These are phyloP conservation scores for Pestalotiopsis sp. DNA, from an alignment of 2,329 filamentous ascomycete species.

Conservation along the genomic window DNA sequence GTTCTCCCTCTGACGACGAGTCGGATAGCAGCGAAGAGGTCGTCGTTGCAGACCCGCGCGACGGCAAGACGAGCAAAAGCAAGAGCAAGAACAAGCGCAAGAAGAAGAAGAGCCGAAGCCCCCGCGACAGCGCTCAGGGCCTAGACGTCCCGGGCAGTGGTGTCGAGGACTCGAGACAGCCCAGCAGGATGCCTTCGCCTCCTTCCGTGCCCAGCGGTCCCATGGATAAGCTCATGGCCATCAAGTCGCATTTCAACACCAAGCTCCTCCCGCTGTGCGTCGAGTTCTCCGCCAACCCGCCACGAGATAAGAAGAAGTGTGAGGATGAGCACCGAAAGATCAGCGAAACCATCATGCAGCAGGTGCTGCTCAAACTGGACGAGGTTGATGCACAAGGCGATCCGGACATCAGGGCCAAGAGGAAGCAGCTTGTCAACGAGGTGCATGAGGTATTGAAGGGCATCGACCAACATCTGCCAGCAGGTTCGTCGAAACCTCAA, in stretches of 20 bases:
- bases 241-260: constrained; percentile 64
- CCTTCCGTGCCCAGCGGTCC: constrained; percentile 40
- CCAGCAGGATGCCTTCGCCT: constrained; percentile 40
- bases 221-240: constrained; percentile 67
- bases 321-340: constrained; percentile 76
- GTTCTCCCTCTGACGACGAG: constrained; percentile 40
- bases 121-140: constrained; percentile 45
- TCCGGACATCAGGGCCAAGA: constrained; percentile 60
- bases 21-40: constrained; percentile 46
- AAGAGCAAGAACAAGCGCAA: constrained; percentile 42
- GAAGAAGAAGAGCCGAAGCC: constrained; percentile 41
- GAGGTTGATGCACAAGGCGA: constrained; percentile 75
- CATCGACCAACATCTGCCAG: constrained; percentile 54
- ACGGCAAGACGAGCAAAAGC: constrained; percentile 43
- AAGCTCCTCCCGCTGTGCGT: constrained; percentile 68
- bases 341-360: constrained; percentile 75
- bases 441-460: constrained; percentile 68
- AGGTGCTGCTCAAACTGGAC: constrained; percentile 77
- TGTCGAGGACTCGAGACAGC: constrained; percentile 37
- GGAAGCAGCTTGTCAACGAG: constrained; percentile 74
- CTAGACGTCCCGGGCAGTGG: constrained; percentile 39
- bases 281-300: constrained; percentile 64
- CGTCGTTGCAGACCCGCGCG: constrained; percentile 44
- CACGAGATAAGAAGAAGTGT: constrained; percentile 66
- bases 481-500: constrained; percentile 15